Evolutionary conservation across 2,329 filamentous ascomycete genomes (phyloP).

Genomic region (Phaeosphaeria sp.): DNA sequence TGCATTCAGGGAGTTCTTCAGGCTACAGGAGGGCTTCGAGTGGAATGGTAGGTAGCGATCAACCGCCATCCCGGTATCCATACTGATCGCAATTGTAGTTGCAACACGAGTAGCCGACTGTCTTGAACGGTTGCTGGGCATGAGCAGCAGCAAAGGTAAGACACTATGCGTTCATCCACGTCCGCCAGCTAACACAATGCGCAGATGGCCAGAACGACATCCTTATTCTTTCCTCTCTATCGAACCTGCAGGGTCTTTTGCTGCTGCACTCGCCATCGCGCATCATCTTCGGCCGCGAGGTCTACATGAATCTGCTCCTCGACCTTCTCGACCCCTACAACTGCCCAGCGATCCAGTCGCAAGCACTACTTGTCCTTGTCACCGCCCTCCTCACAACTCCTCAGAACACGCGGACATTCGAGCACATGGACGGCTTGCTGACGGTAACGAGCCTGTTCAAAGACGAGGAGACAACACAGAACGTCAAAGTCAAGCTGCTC

Average conservation of each 20-base stretch:
- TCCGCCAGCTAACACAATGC: constrained; percentile 10
- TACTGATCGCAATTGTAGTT: constrained; percentile 57
- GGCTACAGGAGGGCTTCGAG: constrained; percentile 94
- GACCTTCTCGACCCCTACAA: constrained; percentile 91
- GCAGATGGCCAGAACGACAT: constrained; percentile 81
- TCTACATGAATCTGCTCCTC: constrained; percentile 95
- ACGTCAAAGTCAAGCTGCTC: constrained; percentile 94
- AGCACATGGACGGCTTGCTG: constrained; percentile 87
- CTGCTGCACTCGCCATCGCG: constrained; percentile 91
- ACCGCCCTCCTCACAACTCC: constrained; percentile 87
- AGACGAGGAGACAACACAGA: constrained; percentile 79
- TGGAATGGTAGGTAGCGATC: constrained; percentile 73
- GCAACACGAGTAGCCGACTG: constrained; percentile 84
- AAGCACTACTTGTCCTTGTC: constrained; percentile 88
- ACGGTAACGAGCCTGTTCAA: constrained; percentile 95
- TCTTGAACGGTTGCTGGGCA: constrained; percentile 84
- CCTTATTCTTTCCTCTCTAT: constrained; percentile 85
- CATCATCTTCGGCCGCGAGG: constrained; percentile 83
- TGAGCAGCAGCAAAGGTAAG: constrained; percentile 63
- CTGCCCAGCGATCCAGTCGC: constrained; percentile 88
- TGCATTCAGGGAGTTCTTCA: constrained; percentile 94
- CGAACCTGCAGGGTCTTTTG: constrained; percentile 86
- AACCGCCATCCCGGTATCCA: neutral
- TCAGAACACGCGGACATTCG: constrained; percentile 88
- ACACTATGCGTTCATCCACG: constrained; percentile 5